Evolutionary conservation across 208 protist species (phyloP).

Genomic region (Leishmania amazonensis): DNA sequence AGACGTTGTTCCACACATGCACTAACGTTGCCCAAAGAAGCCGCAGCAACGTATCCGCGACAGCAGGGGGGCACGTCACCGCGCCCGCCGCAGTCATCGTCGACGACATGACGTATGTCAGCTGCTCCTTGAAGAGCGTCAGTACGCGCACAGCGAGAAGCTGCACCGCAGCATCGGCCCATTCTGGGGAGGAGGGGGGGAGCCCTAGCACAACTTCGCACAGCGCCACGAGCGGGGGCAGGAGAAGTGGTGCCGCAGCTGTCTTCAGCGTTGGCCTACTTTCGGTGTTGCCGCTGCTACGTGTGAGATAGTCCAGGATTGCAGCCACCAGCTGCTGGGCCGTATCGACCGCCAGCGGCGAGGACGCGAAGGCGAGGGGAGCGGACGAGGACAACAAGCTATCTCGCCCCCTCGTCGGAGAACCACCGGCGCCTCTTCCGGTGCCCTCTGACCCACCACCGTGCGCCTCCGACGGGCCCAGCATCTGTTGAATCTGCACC

Average conservation of each 20-base stretch:
- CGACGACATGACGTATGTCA: slow-evolving; percentile 16
- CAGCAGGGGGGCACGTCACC: neutral
- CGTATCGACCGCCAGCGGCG: slow-evolving; percentile 13
- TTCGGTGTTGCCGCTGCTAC: slow-evolving; percentile 9
- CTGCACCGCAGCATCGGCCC: slow-evolving; percentile 67
- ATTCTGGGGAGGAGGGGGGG: slow-evolving; percentile 27
- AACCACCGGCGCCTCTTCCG: neutral
- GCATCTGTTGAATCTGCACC: slow-evolving; percentile 36
- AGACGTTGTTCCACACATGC: slow-evolving; percentile 65
- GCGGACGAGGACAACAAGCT: neutral
- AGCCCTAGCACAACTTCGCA: slow-evolving; percentile 39
- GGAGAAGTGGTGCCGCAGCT: slow-evolving; percentile 40
- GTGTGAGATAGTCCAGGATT: slow-evolving; percentile 13
- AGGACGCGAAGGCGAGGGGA: neutral
- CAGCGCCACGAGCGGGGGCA: slow-evolving; percentile 67
- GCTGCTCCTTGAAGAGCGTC: slow-evolving; percentile 40
- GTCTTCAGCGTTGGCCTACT: slow-evolving; percentile 28
- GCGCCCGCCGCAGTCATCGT: slow-evolving; percentile 1
- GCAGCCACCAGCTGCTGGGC: slow-evolving; percentile 29
- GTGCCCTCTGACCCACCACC: neutral
- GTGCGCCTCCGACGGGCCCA: neutral
- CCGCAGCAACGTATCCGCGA: slow-evolving; percentile 30
- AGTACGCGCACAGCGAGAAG: slow-evolving; percentile 64
- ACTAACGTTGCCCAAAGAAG: slow-evolving; percentile 57
- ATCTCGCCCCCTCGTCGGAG: neutral